These are phyloP conservation scores for Exserohilum rostratum DNA, from an alignment of 2,329 filamentous ascomycete genomes.

Conservation along the genomic window DNA sequence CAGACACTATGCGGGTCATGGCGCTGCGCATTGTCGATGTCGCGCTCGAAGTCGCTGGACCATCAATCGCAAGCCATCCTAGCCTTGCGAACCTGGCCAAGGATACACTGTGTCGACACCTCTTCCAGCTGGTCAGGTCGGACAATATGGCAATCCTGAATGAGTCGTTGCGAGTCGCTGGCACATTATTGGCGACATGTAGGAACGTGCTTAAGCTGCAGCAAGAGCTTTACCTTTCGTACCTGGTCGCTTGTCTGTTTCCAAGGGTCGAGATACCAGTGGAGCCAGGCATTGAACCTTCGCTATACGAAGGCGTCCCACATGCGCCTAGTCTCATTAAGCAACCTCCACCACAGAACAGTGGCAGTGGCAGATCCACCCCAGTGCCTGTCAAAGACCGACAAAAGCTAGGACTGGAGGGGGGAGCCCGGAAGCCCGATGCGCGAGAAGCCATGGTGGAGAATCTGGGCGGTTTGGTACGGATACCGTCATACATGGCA, in stretches of 20 bases:
- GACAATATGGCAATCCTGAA: constrained; percentile 96
- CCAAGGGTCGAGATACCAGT: constrained; percentile 92
- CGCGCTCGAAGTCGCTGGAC: constrained; percentile 91
- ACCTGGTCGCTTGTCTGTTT: constrained; percentile 91
- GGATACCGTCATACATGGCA: constrained; percentile 92
- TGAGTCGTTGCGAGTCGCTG: constrained; percentile 88
- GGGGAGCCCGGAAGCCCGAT: constrained; percentile 89
- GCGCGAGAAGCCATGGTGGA: constrained; percentile 98
- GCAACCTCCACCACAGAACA: constrained; percentile 69
- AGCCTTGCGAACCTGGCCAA: constrained; percentile 86
- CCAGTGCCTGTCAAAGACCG: constrained; percentile 91
- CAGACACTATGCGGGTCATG: constrained; percentile 96
- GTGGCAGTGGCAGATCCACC: constrained; percentile 79
- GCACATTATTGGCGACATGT: constrained; percentile 89
- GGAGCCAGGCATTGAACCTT: constrained; percentile 87
- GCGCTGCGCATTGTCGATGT: constrained; percentile 96
- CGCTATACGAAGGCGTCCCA: constrained; percentile 89
- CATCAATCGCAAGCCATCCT: constrained; percentile 91
- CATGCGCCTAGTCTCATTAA: constrained; percentile 88
- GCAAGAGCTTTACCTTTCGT: constrained; percentile 94
- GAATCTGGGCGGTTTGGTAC: constrained; percentile 85
- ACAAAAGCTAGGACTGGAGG: constrained; percentile 90
- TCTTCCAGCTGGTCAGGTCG: constrained; percentile 94
- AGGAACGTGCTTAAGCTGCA: constrained; percentile 90
- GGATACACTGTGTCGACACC: constrained; percentile 88